Evolutionary conservation across 148 eudicot genomes (phyloP), one percentile per base, ranked within the genome.

Genomic region (Rhododendron molle): DNA sequence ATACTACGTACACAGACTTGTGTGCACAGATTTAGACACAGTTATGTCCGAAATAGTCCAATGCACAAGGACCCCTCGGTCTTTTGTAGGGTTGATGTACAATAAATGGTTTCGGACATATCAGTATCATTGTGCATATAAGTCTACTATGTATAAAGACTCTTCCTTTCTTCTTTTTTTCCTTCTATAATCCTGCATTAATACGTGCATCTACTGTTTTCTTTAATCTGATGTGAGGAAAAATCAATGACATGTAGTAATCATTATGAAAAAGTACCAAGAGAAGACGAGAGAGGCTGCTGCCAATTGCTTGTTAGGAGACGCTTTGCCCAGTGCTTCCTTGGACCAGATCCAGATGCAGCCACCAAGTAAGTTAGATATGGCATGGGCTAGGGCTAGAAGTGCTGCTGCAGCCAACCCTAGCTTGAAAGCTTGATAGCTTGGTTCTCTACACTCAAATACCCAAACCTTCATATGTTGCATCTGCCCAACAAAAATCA

Each of bases 401-500:
- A 97, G 85, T 21, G 93, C 86, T 44, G 91, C 89, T 60, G 99
- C 99, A 30, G 91, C 90, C 50, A 97, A 62, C 49, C 98, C 99
- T 0, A 95, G 94, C 89, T 91, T 93, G 92, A 94, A 97, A 2
- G 99, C 98, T 76, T 90, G 80, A 80, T 92, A 85, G 87, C 98
- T 97, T 46, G 99, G 98, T 44, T 95, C 93, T 72, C 95, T 88
- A 46, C 99, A 97, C 87, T 92, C 94, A 47, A 95, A 86, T 56
- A 97, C 62, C 94, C 92, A 92, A 76, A 86, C 85, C 86, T 84
- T 92, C 86, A 92, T 81, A 73, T 90, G 80, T 71, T 90, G 78
- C 86, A 54, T 93, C 99, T 96, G 89, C 40, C n/a, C 56, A 85
- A 50, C 34, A 40, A 47, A 49, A 47, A 36, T 12, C n/a, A n/a